Percentiles rank a stretch among this genome's conserved stretches.
These are phyloP conservation scores for Exophiala alcalophila DNA, from an alignment of 2,329 filamentous ascomycete species.

Conservation along the genomic window DNA sequence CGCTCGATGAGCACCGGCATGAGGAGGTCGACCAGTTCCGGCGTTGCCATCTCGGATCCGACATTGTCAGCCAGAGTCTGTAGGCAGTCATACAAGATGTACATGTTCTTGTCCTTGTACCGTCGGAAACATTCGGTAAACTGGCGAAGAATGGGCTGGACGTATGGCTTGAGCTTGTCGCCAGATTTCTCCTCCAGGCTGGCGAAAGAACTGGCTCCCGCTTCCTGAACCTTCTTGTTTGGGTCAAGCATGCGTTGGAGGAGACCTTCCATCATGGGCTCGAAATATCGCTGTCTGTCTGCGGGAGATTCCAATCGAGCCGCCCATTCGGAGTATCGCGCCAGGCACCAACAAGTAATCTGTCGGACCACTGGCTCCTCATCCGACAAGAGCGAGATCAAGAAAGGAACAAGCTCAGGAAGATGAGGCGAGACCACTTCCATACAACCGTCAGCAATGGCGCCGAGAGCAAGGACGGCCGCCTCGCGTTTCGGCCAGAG, in stretches of 20 bases:
- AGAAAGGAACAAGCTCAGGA: constrained; percentile 82
- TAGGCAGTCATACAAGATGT: constrained; percentile 96
- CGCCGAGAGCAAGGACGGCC: constrained; percentile 87
- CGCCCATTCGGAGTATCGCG: constrained; percentile 90
- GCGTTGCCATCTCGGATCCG: constrained; percentile 73
- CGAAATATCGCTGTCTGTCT: constrained; percentile 75
- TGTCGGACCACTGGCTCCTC: constrained; percentile 85
- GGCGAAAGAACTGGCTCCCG: constrained; percentile 91
- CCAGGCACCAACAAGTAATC: constrained; percentile 97
- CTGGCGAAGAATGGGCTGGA: constrained; percentile 83
- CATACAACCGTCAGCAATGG: constrained; percentile 93
- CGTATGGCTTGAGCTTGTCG: constrained; percentile 76
- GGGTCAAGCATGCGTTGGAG: constrained; percentile 90
- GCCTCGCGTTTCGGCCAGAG: constrained; percentile 94
- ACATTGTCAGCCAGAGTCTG: constrained; percentile 94
- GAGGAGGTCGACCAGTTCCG: constrained; percentile 75
- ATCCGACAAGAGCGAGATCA: constrained; percentile 82
- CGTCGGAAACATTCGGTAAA: constrained; percentile 88
- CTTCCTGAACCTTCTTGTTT: constrained; percentile 98
- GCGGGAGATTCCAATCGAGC: constrained; percentile 65
- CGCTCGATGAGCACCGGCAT: constrained; percentile 91
- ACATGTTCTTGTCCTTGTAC: constrained; percentile 99
- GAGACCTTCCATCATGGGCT: constrained; percentile 96
- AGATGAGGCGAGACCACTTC: constrained; percentile 85
- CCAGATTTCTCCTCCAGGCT: constrained; percentile 93